Percentiles rank a stretch among this genome's conserved stretches.
Conservation (phyloP, 768 basidiomycete genomes). For the Kwoniella sp. region DNA sequence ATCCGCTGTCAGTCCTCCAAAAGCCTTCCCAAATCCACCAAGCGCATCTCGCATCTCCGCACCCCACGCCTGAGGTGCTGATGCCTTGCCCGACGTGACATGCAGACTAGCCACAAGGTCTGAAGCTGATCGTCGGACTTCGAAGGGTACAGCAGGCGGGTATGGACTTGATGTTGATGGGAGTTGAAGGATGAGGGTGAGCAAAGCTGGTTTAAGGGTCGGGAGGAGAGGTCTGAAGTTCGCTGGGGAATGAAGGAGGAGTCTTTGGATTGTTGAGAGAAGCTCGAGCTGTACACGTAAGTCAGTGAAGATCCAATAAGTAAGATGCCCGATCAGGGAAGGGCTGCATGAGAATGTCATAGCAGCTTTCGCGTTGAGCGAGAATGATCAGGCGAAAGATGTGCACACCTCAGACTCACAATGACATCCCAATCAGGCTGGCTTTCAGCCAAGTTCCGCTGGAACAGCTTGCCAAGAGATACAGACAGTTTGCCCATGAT, state of each 20-base stretch:
- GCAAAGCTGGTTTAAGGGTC: conserved; percentile 34
- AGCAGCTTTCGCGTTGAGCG: too few relatives aligned
- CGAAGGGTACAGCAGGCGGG: conserved; percentile 11
- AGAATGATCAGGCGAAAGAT: too few relatives aligned
- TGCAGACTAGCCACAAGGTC: conserved; percentile 33
- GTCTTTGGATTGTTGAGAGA: conserved; percentile 28
- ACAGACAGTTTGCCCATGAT: conserved; percentile 45
- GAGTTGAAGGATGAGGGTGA: conserved; percentile 28
- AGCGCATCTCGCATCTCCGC: conserved; percentile 40
- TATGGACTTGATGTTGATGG: conserved; percentile 11
- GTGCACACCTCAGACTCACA: too few relatives aligned
- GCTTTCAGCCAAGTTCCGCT: conserved; percentile 14
- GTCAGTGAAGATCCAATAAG: too few relatives aligned
- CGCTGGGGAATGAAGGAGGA: conserved; percentile 49
- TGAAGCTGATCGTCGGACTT: conserved; percentile 24
- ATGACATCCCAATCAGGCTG: conserved; percentile 25
- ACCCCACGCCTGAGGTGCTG: conserved; percentile 34
- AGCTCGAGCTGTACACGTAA: conserved; percentile 16
- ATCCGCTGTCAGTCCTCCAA: conserved; percentile 32
- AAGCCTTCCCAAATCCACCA: conserved; percentile 28
- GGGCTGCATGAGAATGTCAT: too few relatives aligned
- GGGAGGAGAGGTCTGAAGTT: conserved; percentile 49
- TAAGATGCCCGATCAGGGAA: too few relatives aligned
- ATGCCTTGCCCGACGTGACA: conserved; percentile 37
- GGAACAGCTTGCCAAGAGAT: conserved; percentile 27